These are phyloP conservation scores for Moesziomyces sp. DNA, from an alignment of 1,284 basidiomycete species.

Conservation along the genomic window DNA sequence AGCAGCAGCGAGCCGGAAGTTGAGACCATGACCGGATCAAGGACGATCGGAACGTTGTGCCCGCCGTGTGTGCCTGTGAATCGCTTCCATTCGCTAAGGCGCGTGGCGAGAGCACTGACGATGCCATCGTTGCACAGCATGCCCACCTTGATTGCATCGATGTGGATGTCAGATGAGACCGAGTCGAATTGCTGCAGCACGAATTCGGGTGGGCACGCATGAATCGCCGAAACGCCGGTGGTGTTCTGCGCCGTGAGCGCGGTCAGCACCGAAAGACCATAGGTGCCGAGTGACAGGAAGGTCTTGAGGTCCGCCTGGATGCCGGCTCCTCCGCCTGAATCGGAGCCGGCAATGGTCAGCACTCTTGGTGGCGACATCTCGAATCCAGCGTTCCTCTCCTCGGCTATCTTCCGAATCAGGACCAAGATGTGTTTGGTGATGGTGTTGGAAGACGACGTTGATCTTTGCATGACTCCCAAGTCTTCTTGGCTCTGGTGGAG, in stretches of 20 bases:
- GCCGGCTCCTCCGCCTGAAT: constrained; percentile 88
- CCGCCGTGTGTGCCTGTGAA: constrained; percentile 13
- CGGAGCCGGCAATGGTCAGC: constrained; percentile 84
- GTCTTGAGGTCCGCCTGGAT: constrained; percentile 86
- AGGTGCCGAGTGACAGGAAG: constrained; percentile 78
- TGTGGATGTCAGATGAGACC: constrained; percentile 79
- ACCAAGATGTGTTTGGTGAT: background rate
- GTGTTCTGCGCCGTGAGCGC: constrained; percentile 94
- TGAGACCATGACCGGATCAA: constrained; percentile 85
- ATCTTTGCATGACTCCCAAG: background rate
- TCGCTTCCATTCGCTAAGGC: constrained; percentile 28
- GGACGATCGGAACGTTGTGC: constrained; percentile 46
- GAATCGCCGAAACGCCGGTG: constrained; percentile 77
- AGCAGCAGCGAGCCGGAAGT: constrained; percentile 88
- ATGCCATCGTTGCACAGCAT: constrained; percentile 75
- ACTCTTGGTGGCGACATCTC: constrained; percentile 68
- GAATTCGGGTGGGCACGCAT: constrained; percentile 62
- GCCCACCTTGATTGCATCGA: constrained; percentile 86
- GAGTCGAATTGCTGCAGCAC: constrained; percentile 74
- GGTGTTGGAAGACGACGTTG: background rate
- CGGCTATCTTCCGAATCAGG: too few species aligned
- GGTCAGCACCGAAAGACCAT: constrained; percentile 87
- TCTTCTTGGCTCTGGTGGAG: background rate
- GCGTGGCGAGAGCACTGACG: constrained; percentile 67
- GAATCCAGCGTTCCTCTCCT: too few species aligned